phyloP scores from a whole-genome alignment of 2,329 filamentous ascomycete genomes.

The Fusarium illudens region DNA sequence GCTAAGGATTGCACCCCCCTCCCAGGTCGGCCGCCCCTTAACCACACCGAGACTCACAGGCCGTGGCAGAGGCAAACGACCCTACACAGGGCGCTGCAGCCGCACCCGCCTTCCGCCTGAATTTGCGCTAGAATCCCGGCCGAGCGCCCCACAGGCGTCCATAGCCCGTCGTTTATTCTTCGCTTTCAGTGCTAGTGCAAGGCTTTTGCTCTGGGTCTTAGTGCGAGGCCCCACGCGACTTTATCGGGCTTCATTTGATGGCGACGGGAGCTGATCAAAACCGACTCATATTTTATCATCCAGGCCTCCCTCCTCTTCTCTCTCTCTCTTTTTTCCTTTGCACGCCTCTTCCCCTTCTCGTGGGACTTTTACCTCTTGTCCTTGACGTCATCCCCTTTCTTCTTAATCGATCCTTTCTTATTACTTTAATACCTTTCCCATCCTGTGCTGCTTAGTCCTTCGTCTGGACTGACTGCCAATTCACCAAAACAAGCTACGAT shows the following conservation, averaged over 20 bases:
- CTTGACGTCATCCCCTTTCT: slow-evolving; percentile 14
- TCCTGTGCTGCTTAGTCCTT: slow-evolving; percentile 5
- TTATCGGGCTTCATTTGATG: slow-evolving; percentile 32
- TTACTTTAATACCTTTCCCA: slow-evolving; percentile 22
- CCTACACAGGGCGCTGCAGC: slow-evolving; percentile 19
- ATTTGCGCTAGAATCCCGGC: slow-evolving; percentile 23
- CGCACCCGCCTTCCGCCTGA: slow-evolving; percentile 19
- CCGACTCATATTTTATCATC: slow-evolving; percentile 25
- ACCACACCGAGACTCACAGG: slow-evolving; percentile 3
- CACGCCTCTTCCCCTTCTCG: slow-evolving; percentile 12
- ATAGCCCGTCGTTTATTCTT: slow-evolving; percentile 14
- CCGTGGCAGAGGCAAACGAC: slow-evolving; percentile 7
- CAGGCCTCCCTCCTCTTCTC: slow-evolving; percentile 23
- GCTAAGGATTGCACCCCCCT: not conserved
- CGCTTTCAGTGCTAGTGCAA: slow-evolving; percentile 28
- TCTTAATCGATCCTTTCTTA: slow-evolving; percentile 38
- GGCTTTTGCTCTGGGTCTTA: too few relatives aligned
- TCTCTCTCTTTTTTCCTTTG: slow-evolving; percentile 1
- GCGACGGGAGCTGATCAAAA: slow-evolving; percentile 3
- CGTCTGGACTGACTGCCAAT: slow-evolving; percentile 2
- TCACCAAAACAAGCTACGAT: not conserved
- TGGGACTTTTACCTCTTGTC: slow-evolving; percentile 6
- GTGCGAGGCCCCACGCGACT: slow-evolving; percentile 26
- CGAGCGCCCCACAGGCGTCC: slow-evolving; percentile 13
- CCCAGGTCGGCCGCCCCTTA: slow-evolving; percentile 26